Conservation (phyloP, 1,139 yeast genomes). For the Taphrina betulina region DNA sequence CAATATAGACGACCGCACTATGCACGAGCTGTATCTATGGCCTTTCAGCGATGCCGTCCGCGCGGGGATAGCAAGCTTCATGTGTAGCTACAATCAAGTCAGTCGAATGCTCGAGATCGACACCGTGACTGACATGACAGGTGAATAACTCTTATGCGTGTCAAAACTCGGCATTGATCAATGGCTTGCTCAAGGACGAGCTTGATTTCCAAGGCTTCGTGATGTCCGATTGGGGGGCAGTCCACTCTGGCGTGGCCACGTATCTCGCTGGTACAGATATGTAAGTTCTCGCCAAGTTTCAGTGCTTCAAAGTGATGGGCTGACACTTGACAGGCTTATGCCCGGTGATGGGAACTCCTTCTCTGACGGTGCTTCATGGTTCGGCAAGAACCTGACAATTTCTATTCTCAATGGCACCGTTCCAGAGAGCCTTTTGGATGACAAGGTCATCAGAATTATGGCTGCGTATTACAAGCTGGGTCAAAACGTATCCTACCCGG, state of each 20-base stretch:
- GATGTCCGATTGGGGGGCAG: constrained; percentile 67
- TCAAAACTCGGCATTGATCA: constrained; percentile 59
- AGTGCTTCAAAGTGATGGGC: no score
- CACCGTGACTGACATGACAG: no score
- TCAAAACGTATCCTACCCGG: constrained; percentile 32
- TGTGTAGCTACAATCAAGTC: constrained; percentile 63
- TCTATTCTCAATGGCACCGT: constrained; percentile 59
- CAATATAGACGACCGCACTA: constrained; percentile 60
- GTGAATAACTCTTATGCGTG: constrained; percentile 62
- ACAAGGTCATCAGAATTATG: constrained; percentile 61
- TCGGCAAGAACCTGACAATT: constrained; percentile 60
- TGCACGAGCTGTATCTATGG: constrained; percentile 65
- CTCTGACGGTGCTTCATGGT: constrained; percentile 46
- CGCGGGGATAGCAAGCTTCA: constrained; percentile 61
- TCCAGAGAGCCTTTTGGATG: constrained; percentile 57
- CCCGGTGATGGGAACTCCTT: constrained; percentile 49
- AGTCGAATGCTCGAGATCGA: no score
- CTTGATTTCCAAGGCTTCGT: constrained; percentile 68
- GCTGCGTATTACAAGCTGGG: constrained; percentile 54
- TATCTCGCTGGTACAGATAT: constrained; percentile 64
- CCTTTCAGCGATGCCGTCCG: constrained; percentile 64
- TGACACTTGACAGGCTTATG: no score
- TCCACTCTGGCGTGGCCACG: constrained; percentile 58
- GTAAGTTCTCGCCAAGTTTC: no score
- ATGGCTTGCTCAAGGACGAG: constrained; percentile 59